Base-by-base conservation (phyloP, 805 yeast species). In the Grigorovia transvaalensis region DNA sequence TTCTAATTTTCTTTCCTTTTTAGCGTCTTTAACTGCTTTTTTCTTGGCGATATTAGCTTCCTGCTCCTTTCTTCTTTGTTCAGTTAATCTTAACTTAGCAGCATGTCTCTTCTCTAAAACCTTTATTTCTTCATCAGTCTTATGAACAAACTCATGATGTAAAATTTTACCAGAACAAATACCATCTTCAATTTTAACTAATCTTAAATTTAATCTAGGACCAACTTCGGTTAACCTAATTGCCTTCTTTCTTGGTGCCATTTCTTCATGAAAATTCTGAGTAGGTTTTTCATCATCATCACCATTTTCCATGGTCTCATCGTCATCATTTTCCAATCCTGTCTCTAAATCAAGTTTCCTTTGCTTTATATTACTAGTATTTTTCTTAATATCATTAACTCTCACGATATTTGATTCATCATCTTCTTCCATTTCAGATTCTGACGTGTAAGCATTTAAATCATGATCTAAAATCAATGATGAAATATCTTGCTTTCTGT, bases 381-480 rank as follows among this genome's bases (percentile, higher is more conserved):
- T 65, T 44, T 53, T 53, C 35, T 63, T 66, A 9, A 57, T 69
- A 59, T 60, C 67, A 45, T 59, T 57, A 23, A 85, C 74, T 57
- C 82, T 88, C 33, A 88, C 91, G 50, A 84, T 76, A 27, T 82
- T 87, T 57, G 90, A 96, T 53, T 89, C 96, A 62, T 93, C 98
- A 57, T 89, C 96, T 54, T 90, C 96, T 62, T 93, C 98, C 45
- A 89, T 81, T 72, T 91, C 99, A 4, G 95, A 85, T 61, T 91
- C 99, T 47, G 93, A 83, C 1, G 96, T 88, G 64, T 83, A 81
- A 11, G 77, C 78, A 40, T 84, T 88, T 41, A 81, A 81, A 23
- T 90, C 82, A 63, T 86, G 86, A 64, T 89, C 96, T 51, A 88
- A 73, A 50, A 91, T 74, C 57, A 85, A 77, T 59, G 91, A 96